Evolutionary conservation across 1,284 basidiomycete genomes (phyloP), one percentile per base, ranked within the genome.

Genomic region (Melampsora occidentalis): DNA sequence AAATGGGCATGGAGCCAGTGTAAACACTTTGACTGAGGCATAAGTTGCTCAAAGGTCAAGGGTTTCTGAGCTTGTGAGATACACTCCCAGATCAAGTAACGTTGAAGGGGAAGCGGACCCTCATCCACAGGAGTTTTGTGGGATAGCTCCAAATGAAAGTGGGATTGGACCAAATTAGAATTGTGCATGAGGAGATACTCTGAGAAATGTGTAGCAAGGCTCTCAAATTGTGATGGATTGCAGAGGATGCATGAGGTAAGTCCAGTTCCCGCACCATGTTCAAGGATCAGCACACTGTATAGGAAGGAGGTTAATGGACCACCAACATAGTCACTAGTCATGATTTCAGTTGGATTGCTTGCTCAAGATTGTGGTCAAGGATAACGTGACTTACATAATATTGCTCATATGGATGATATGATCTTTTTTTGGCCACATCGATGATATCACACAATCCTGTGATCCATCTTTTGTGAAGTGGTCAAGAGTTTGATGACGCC

Each of bases 1-100:
- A 53, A 53, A 53, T 53, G 51, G 51, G 51, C 22, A 53, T 53
- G 14, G 18, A 53, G 3, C 22, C 51, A 53, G 51, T 14, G 51
- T 20, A 14, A 22, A 53, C 4, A 53, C 51, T 53, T 53, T 22
- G 16, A 18, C 51, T 53, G 51, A 53, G 51, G 12, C 51, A 53
- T 53, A 22, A 53, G 51, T 53, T 53, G 51, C 12, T 53, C 51
- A 53, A 53, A 53, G 51, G 3, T 53, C 51, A 53, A 53, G 51
- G 12, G 51, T 12, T 53, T 3, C 22, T 53, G 22, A 20, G 51
- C 4, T 9, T 35, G 3, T 35, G 51, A 14, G 14, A 20, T 53
- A 53, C 18, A 12, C 51, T 53, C 51, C 51, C 51, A 53, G 5
- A 53, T 18, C 22, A 53, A 53, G 51, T 53, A 53, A 53, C n/a